Evolutionary conservation across 257 asterid genomes (phyloP), one percentile per base, ranked within the genome.

Genomic region (Scutellaria baicalensis): DNA sequence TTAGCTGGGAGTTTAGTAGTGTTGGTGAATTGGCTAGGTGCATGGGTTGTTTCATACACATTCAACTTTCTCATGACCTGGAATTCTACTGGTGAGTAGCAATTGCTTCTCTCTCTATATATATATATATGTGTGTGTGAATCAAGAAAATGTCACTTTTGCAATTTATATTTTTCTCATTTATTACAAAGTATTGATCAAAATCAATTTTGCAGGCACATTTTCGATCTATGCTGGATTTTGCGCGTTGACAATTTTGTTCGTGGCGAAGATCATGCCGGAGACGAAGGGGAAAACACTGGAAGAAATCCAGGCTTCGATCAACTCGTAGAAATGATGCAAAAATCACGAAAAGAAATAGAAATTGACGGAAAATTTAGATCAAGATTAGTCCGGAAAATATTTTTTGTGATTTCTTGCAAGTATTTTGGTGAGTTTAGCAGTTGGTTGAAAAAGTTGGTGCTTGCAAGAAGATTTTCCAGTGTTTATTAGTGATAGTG

Each of bases 231-330:
- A 82, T 13, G 88, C 92, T 5, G 88, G 81, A 56, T 73, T 86
- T 16, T 75, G 87, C 14, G 79, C 77, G 6, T 77, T 84, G 45
- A 74, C 92, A 0, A 63, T 90, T 16, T 63, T 85, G 47, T 92
- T 90, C 43, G 98, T 88, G 18, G 89, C 82, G 11, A 82, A 75
- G 69, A 42, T 88, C 3, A 96, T 92, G 67, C 97, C 98, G 0
- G 98, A 90, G 79, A 92, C 98, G 3, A 92, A 92, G 77, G 93
- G 93, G 17, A 88, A 86, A 79, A 88, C 98, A 20, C 77, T 92
- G 0, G 98, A 92, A 80, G 89, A 92, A 76, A 90, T 92, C 13
- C 98, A 92, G 73, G 83, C 82, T 20, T 80, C 86, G 56, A 77
- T 92, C 55, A 83, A 77, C 75, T 79, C 93, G 2, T 68, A 54